Base-by-base conservation (phyloP, 257 asterid species). In the Avicennia marina region DNA sequence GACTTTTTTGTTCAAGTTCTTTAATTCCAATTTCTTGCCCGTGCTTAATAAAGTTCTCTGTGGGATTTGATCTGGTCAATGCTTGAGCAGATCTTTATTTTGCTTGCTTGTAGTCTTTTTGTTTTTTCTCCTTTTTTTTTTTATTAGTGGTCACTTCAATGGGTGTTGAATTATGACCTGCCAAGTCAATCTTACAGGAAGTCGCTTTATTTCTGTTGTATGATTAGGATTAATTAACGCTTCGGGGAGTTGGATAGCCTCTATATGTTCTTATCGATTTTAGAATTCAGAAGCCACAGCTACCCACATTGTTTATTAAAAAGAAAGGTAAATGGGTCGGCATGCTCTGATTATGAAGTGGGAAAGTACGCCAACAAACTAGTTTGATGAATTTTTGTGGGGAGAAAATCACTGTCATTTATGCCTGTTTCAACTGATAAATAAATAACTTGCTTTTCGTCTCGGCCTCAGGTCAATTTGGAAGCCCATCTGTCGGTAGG, bases 261-360 rank as follows among this genome's bases (percentile, higher is more conserved):
- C 26, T 9, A 0, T 20, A 22, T 20, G 34, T 18, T 25, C 21
- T 22, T 51, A 21, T 13, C 41, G 43, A 56, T 56, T 49, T 6
- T 18, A 13, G 59, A 43, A 33, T 57, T 55, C 24, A 12, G 44
- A 34, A 59, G n/a, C 15, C 11, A 20, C n/a, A n/a, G n/a, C n/a
- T 16, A 52, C 18, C 25, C 54, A 41, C 46, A n/a, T 32, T 57
- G 24, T 24, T 13, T 13, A 18, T n/a, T n/a, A n/a, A n/a, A 7
- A n/a, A 25, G 7, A 42, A 50, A 36, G 17, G 50, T 24, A 41
- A 32, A 24, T 19, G 29, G n/a, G n/a, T n/a, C n/a, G n/a, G n/a
- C n/a, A n/a, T 31, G 4, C 9, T 39, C 40, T 42, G 50, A 56
- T 62, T 56, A 11, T 63, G 62, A 50, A 60, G 56, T 57, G 51